Conservation (phyloP, 2,329 filamentous ascomycete species). For the Thermoascus crustaceus region DNA sequence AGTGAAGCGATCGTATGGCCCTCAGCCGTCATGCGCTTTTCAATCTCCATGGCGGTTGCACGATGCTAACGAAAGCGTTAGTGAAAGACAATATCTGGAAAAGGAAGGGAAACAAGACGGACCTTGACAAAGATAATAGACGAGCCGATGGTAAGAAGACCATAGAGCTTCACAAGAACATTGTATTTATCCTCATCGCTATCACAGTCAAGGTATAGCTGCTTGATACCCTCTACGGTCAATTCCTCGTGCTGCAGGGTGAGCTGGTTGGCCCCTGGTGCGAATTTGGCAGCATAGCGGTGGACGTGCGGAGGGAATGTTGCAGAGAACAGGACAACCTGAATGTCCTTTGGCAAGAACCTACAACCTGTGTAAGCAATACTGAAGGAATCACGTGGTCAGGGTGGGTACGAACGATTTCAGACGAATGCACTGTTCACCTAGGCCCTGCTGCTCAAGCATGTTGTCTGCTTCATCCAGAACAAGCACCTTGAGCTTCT, state of each 20-base stretch:
- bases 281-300: slow-evolving; percentile 73
- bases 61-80: slow-evolving; percentile 55
- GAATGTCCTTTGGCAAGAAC: slow-evolving; percentile 64
- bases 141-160: slow-evolving; percentile 89
- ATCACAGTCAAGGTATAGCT: slow-evolving; percentile 93
- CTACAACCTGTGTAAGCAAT: slow-evolving; percentile 40
- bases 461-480: slow-evolving; percentile 98
- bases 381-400: neutral
- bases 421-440: slow-evolving; percentile 88
- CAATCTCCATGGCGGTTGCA: slow-evolving; percentile 75
- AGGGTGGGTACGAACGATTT: slow-evolving; percentile 56
- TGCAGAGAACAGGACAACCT: slow-evolving; percentile 91
- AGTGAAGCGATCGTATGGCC: slow-evolving; percentile 88
- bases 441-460: slow-evolving; percentile 90
- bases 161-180: slow-evolving; percentile 84
- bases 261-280: slow-evolving; percentile 76
- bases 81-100: slow-evolving; percentile 1
- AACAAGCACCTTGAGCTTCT: slow-evolving; percentile 70
- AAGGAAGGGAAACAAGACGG: slow-evolving; percentile 18
- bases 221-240: slow-evolving; percentile 93
- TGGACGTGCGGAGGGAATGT: slow-evolving; percentile 85
- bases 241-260: slow-evolving; percentile 84
- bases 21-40: slow-evolving; percentile 75
- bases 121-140: slow-evolving; percentile 98
- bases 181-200: slow-evolving; percentile 77